Evolutionary conservation across 257 asterid genomes (phyloP).

Genomic region (Leptodermis oblonga): DNA sequence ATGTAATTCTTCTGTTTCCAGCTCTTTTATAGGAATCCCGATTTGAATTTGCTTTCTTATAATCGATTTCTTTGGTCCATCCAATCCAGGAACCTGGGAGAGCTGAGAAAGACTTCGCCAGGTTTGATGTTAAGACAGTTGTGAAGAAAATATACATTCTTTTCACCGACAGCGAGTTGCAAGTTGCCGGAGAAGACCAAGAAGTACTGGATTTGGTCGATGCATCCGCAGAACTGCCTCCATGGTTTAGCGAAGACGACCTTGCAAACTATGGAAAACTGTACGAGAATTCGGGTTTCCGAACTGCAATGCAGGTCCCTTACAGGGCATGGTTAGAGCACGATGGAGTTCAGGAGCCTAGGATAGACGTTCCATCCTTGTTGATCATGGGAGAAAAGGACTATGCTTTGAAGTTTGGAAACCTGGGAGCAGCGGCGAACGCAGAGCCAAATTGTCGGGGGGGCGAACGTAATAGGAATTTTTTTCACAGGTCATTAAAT

Average conservation of each 20-base stretch:
- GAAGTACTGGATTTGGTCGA: constrained; percentile 57
- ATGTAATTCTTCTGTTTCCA: neutral
- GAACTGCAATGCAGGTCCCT: constrained; percentile 38
- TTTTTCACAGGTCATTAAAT: too few species aligned
- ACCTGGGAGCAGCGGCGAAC: too few species aligned
- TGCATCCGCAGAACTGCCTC: constrained; percentile 30
- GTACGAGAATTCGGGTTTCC: constrained; percentile 34
- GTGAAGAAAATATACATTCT: constrained; percentile 53
- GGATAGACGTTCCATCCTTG: constrained; percentile 34
- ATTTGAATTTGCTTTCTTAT: neutral
- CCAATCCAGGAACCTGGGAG: constrained; percentile 25
- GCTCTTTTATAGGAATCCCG: neutral
- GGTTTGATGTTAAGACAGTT: constrained; percentile 46
- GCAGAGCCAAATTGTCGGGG: too few species aligned
- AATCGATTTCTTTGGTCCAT: too few species aligned
- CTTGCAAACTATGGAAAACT: constrained; percentile 23
- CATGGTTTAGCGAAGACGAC: constrained; percentile 37
- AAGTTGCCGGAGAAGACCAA: constrained; percentile 44
- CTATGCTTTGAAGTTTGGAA: constrained; percentile 30
- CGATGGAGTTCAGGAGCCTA: constrained; percentile 20
- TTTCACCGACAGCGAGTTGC: constrained; percentile 47
- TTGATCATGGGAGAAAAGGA: constrained; percentile 50
- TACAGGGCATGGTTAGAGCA: constrained; percentile 28
- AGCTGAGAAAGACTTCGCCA: constrained; percentile 56
- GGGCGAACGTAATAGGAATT: too few species aligned